Conservation (phyloP, 1,139 yeast species). For the Pneumocystis wakefieldiae region DNA sequence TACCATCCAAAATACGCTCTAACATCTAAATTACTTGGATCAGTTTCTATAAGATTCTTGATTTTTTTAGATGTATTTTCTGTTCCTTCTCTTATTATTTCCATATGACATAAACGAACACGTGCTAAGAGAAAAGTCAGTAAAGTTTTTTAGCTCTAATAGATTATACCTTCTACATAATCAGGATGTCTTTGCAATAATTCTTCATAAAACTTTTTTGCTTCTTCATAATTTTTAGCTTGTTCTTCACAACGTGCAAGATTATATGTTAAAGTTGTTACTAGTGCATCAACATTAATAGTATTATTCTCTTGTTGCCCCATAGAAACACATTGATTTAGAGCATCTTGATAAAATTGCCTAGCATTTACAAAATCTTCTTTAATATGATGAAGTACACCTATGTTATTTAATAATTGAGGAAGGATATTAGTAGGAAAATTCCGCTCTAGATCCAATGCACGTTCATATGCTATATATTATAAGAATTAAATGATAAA, state of each 20-base stretch:
- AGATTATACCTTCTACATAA: constrained; percentile 59
- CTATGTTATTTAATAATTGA: constrained; percentile 67
- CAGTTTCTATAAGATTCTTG: constrained; percentile 36
- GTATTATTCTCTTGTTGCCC: constrained; percentile 15
- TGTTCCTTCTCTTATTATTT: constrained; percentile 12
- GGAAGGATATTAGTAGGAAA: constrained; percentile 40
- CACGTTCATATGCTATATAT: constrained; percentile 46
- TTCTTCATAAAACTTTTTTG: constrained; percentile 39
- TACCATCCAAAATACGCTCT: constrained; percentile 92
- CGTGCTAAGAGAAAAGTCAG: constrained; percentile 5
- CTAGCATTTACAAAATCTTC: constrained; percentile 42
- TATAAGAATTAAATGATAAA: constrained; percentile 15
- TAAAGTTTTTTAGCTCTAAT: background rate
- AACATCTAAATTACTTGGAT: constrained; percentile 57
- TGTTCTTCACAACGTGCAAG: constrained; percentile 30
- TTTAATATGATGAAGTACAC: constrained; percentile 62
- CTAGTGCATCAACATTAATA: constrained; percentile 13
- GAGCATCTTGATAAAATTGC: constrained; percentile 39
- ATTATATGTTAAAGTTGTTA: constrained; percentile 25
- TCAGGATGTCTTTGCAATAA: constrained; percentile 48
- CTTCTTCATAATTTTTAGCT: constrained; percentile 30
- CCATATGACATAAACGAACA: constrained; percentile 11
- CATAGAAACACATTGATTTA: constrained; percentile 24
- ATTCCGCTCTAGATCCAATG: constrained; percentile 29
- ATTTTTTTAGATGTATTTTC: constrained; percentile 40